phyloP scores from a whole-genome alignment of 495 filamentous ascomycete genomes.

The Daldinia vernicosa region DNA sequence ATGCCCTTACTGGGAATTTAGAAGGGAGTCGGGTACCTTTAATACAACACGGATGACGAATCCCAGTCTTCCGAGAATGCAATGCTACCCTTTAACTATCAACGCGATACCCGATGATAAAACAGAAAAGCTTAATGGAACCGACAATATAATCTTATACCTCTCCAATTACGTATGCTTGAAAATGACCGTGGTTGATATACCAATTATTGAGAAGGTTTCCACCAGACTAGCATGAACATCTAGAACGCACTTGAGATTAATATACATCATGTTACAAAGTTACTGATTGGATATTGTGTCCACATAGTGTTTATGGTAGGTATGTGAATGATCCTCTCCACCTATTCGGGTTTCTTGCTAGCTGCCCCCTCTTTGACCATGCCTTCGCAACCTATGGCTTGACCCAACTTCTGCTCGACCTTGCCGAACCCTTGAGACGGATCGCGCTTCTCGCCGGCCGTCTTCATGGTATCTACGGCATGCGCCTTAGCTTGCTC shows the following conservation, averaged over 20 bases:
- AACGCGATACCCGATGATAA: background rate
- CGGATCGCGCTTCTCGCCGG: constrained; percentile 52
- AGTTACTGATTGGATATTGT: background rate
- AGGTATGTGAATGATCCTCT: background rate
- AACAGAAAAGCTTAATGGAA: background rate
- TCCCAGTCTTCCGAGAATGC: background rate
- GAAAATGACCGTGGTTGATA: background rate
- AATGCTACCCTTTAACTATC: background rate
- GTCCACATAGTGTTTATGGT: background rate
- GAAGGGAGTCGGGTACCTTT: background rate
- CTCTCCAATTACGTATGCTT: background rate
- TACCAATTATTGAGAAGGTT: background rate
- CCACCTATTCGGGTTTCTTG: constrained; percentile 34
- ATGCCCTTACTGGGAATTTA: background rate
- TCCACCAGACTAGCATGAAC: background rate
- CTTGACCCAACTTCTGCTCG: constrained; percentile 55
- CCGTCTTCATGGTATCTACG: constrained; percentile 52
- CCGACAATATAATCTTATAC: background rate
- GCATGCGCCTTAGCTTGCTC: constrained; percentile 58
- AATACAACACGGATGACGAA: background rate
- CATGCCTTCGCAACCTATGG: constrained; percentile 59
- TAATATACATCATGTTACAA: background rate
- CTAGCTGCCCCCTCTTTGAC: constrained; percentile 54
- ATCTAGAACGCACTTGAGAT: background rate
- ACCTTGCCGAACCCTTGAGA: constrained; percentile 53